phyloP scores from a whole-genome alignment of 2,329 filamentous ascomycete genomes.

The Didymella exigua region DNA sequence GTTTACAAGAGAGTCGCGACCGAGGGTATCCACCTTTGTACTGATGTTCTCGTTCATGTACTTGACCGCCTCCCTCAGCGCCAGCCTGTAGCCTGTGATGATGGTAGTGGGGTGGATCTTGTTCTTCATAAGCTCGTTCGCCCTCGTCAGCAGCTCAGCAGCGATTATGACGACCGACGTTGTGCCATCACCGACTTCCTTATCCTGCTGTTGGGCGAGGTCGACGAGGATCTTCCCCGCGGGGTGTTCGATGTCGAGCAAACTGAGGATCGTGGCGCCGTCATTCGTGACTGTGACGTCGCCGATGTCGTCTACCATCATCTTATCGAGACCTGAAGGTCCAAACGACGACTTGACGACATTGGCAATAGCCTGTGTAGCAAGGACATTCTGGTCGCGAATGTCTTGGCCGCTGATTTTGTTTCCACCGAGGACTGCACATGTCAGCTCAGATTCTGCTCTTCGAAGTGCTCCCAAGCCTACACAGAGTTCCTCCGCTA shows the following conservation, averaged over 20 bases:
- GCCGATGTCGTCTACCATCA: constrained; percentile 99
- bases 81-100: constrained; percentile 96
- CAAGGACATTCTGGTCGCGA: constrained; percentile 94
- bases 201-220: constrained; percentile 96
- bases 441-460: constrained; percentile 28
- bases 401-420: constrained; percentile 98
- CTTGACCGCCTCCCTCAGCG: constrained; percentile 92
- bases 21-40: constrained; percentile 90
- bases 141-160: constrained; percentile 88
- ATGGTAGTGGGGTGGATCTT: constrained; percentile 99
- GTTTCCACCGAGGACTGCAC: constrained; percentile 82
- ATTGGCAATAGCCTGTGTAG: constrained; percentile 96
- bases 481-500: constrained; percentile 88
- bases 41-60: constrained; percentile 99
- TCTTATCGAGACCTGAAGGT: constrained; percentile 96
- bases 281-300: constrained; percentile 99
- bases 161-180: constrained; percentile 98
- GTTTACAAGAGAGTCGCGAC: constrained; percentile 86
- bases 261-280: constrained; percentile 91
- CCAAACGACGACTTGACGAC: constrained; percentile 99
- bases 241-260: constrained; percentile 96
- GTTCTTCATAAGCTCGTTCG: constrained; percentile 99
- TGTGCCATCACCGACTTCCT: constrained; percentile 97
- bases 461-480: constrained; percentile 39
- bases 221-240: constrained; percentile 98